Evolutionary conservation across 1,284 basidiomycete genomes (phyloP).

Genomic region (Schizophyllum commune): DNA sequence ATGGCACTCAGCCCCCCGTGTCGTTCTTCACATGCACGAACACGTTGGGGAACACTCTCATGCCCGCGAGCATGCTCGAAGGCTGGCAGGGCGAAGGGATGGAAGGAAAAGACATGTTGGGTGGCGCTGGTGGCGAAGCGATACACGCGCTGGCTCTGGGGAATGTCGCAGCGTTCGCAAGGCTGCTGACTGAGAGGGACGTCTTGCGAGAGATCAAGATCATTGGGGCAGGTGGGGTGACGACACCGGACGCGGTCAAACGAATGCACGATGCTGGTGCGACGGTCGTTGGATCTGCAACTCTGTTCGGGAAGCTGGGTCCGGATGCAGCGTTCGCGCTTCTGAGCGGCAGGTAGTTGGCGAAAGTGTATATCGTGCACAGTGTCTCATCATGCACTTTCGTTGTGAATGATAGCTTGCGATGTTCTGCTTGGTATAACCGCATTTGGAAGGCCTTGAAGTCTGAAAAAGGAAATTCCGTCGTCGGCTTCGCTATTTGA

Average conservation of each 20-base stretch:
- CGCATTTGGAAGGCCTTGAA: background rate
- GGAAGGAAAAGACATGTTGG: background rate
- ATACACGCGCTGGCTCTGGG: slow-evolving; percentile 70
- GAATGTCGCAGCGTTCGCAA: slow-evolving; percentile 57
- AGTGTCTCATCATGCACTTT: no score
- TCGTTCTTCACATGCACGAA: slow-evolving; percentile 72
- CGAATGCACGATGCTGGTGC: slow-evolving; percentile 71
- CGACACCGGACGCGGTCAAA: slow-evolving; percentile 41
- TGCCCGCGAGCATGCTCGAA: slow-evolving; percentile 37
- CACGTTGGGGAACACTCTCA: slow-evolving; percentile 62
- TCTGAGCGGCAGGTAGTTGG: slow-evolving; percentile 19
- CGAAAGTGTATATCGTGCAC: background rate
- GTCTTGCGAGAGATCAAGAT: slow-evolving; percentile 43
- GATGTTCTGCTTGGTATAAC: background rate
- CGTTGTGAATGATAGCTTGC: no score
- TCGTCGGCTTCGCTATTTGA: background rate
- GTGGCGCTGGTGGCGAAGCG: slow-evolving; percentile 42
- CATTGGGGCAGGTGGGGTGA: slow-evolving; percentile 77
- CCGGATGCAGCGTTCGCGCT: slow-evolving; percentile 51
- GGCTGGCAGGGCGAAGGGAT: slow-evolving; percentile 25
- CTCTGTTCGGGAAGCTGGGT: slow-evolving; percentile 61
- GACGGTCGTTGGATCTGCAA: slow-evolving; percentile 64
- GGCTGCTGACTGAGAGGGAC: slow-evolving; percentile 32
- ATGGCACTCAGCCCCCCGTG: slow-evolving; percentile 27
- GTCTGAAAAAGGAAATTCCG: background rate